Evolutionary conservation across 2,329 filamentous ascomycete genomes (phyloP).

Genomic region (Penicillium sclerotigenum): DNA sequence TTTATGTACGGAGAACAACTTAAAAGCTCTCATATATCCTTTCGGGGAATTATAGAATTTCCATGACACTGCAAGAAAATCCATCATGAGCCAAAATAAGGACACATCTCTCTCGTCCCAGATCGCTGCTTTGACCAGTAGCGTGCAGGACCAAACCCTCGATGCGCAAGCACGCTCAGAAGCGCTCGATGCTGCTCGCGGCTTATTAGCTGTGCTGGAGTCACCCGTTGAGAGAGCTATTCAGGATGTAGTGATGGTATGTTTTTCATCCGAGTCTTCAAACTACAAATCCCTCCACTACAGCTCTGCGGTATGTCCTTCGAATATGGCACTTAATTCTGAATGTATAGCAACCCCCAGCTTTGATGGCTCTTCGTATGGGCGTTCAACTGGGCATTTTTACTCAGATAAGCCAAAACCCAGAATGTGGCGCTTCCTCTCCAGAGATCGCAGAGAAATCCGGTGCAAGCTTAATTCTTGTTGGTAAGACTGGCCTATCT

Average conservation of each 20-base stretch:
- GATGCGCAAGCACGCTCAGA: slow-evolving; percentile 8
- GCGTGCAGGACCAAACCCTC: background rate
- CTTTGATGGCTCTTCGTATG: slow-evolving; percentile 13
- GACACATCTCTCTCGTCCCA: background rate
- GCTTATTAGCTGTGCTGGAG: slow-evolving; percentile 5
- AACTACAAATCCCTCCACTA: no score
- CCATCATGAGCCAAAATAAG: background rate
- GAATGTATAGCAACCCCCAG: background rate
- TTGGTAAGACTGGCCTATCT: slow-evolving; percentile 1
- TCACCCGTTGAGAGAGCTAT: slow-evolving; percentile 14
- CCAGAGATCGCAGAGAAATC: slow-evolving; percentile 11
- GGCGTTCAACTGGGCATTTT: slow-evolving; percentile 16
- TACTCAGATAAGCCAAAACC: background rate
- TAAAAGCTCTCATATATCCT: background rate
- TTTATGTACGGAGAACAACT: background rate
- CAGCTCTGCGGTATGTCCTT: background rate
- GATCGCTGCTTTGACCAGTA: background rate
- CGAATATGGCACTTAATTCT: background rate
- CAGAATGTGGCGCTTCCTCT: background rate
- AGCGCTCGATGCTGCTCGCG: slow-evolving; percentile 9
- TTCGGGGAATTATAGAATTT: background rate
- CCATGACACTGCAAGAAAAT: no score
- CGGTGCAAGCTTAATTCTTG: slow-evolving; percentile 12
- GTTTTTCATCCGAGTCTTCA: background rate
- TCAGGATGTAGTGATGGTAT: slow-evolving; percentile 14